Base-by-base conservation (phyloP, 176 grass and related monocot species). In the Paspalum vaginatum region DNA sequence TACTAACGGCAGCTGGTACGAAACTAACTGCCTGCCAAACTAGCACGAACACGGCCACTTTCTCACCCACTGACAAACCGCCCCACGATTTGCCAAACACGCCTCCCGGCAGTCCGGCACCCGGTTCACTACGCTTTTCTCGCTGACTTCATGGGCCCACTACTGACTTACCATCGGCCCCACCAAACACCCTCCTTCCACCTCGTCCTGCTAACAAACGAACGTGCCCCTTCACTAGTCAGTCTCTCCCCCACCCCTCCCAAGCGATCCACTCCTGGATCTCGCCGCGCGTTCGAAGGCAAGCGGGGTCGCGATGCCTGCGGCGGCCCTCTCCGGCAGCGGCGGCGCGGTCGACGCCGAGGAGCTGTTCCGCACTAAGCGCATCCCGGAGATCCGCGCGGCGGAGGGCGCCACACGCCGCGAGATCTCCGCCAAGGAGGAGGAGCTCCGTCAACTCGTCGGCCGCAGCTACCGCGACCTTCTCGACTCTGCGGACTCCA, bases 381-480 rank as follows among this genome's bases (percentile, higher is more conserved):
- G 87, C 78, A 95, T 99, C 75, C 76, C 82, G 3, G 96, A 99
- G 96, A 99, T 99, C 88, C 96, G 93, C 15, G 82, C 76, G 1
- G 83, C 79, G 3, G 90, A 99, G 76, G 81, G 50, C 17, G 66
- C 84, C 43, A 95, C 91, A 5, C 86, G 92, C 47, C 88, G 89
- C 63, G 96, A 95, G 81, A 99, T 99, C 90, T 84, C 91, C 68
- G 86, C 78, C 70, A 99, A 95, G 89, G 91, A 94, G 84, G 93
- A 99, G 81, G 96, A 99, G 68, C 96, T 99, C 72, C 86, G 96
- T 45, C 88, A 93, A 82, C 96, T 99, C 79, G 96, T 99, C 61
- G 96, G 96, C 11, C 84, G 93, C 67, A 99, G 96, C 88, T 99
- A 95, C 77, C 93, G 96, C 75, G 96, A 99, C 61, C 91, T 99